Evolutionary conservation across 2,329 filamentous ascomycete species (phyloP).

Genomic region (Fusarium penzigii): DNA sequence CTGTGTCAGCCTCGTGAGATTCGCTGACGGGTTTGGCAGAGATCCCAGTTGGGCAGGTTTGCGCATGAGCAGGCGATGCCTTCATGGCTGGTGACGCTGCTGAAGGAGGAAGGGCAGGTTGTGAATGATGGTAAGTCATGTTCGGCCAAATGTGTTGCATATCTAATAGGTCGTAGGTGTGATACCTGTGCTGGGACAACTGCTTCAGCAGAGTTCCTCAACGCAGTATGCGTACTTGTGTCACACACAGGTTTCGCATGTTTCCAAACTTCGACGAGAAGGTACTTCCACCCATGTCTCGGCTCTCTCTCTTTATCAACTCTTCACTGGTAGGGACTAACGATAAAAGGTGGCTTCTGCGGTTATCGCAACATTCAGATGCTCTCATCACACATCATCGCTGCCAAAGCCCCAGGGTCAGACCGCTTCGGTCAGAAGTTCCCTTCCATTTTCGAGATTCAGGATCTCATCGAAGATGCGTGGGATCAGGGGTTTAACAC

Average conservation of each 20-base stretch:
- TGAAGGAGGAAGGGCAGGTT: slow-evolving; percentile 60
- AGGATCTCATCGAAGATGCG: slow-evolving; percentile 82
- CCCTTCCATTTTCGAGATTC: slow-evolving; percentile 79
- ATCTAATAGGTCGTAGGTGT: slow-evolving; percentile 43
- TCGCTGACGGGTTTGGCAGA: slow-evolving; percentile 31
- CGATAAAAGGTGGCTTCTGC: slow-evolving; percentile 73
- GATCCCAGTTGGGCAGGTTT: slow-evolving; percentile 69
- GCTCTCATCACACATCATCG: slow-evolving; percentile 76
- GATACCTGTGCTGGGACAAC: slow-evolving; percentile 60
- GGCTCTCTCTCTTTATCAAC: background rate
- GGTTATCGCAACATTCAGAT: slow-evolving; percentile 96
- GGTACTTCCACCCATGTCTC: slow-evolving; percentile 40
- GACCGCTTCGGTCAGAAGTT: slow-evolving; percentile 61
- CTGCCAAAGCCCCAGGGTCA: slow-evolving; percentile 55
- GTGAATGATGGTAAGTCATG: slow-evolving; percentile 48
- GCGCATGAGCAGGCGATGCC: slow-evolving; percentile 77
- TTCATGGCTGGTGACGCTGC: slow-evolving; percentile 61
- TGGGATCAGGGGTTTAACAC: slow-evolving; percentile 86
- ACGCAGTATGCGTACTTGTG: slow-evolving; percentile 79
- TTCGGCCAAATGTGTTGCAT: slow-evolving; percentile 3
- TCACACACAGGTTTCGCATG: slow-evolving; percentile 71
- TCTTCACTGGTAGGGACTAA: too few species aligned
- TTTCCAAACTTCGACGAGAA: slow-evolving; percentile 80
- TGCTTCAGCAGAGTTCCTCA: slow-evolving; percentile 62
- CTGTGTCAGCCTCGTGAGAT: background rate